Evolutionary conservation across 768 basidiomycete species (phyloP).

Genomic region (Pisolithus tinctorius): DNA sequence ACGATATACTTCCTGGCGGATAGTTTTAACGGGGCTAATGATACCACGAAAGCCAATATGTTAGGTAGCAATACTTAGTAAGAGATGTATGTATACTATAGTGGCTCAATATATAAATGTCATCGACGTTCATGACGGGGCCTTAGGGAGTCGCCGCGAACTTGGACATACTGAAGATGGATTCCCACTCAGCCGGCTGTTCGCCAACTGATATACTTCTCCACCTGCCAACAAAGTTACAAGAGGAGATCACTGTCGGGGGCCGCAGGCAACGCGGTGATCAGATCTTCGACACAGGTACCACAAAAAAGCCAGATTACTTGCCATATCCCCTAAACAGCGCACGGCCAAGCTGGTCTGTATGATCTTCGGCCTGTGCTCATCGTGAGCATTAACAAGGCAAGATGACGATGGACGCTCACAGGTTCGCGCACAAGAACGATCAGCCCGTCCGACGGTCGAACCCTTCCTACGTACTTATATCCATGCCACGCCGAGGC

Average conservation of each 20-base stretch:
- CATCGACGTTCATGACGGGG: too few relatives aligned
- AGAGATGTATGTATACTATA: not conserved
- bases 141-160: conserved; percentile 17
- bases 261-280: not conserved
- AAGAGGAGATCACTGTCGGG: conserved; percentile 38
- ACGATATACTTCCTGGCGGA: too few relatives aligned
- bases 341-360: conserved; percentile 27
- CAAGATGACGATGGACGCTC: conserved; percentile 12
- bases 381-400: conserved; percentile 2
- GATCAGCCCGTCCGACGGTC: conserved; percentile 54
- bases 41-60: too few relatives aligned
- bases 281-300: conserved; percentile 6
- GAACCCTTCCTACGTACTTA: conserved; percentile 49
- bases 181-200: conserved; percentile 40
- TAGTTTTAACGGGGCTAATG: too few relatives aligned
- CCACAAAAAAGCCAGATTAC: not conserved
- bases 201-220: conserved; percentile 28
- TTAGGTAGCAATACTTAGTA: too few relatives aligned
- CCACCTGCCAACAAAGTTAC: conserved; percentile 47
- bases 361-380: conserved; percentile 17
- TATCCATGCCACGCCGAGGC: conserved; percentile 52
- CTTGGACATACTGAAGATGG: conserved; percentile 46
- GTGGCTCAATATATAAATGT: too few relatives aligned
- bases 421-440: conserved; percentile 49
- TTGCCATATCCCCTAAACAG: conserved; percentile 47